Evolutionary conservation across 2,329 filamentous ascomycete species (phyloP).

Genomic region (Coleophoma eucalyptorum): DNA sequence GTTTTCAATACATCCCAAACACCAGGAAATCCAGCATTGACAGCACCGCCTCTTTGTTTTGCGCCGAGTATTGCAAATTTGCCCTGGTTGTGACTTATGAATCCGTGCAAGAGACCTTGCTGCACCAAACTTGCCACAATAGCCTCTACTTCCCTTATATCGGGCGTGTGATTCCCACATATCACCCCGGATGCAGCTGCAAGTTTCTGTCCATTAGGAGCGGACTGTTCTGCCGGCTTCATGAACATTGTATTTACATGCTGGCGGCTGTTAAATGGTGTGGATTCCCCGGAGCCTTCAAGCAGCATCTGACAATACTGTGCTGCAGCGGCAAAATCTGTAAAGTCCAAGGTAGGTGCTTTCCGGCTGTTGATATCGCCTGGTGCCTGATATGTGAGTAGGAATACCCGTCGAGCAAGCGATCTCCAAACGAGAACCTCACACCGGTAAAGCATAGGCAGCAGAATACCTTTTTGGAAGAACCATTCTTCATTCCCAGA

Average conservation of each 20-base stretch:
- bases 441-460: conserved; percentile 72
- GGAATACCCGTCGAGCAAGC: conserved; percentile 72
- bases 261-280: not conserved
- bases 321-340: conserved; percentile 62
- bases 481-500: conserved; percentile 66
- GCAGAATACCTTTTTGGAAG: conserved; percentile 68
- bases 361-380: conserved; percentile 50
- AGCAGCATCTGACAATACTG: conserved; percentile 61
- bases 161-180: conserved; percentile 59
- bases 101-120: conserved; percentile 79
- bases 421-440: conserved; percentile 83
- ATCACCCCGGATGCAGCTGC: conserved; percentile 56
- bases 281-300: conserved; percentile 47
- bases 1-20: conserved; percentile 66
- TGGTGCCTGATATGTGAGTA: conserved; percentile 72
- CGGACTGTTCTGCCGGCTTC: conserved; percentile 21
- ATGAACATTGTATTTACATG: conserved; percentile 30
- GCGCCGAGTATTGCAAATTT: conserved; percentile 82
- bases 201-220: conserved; percentile 44
- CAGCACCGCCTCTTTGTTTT: conserved; percentile 58
- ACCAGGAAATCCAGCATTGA: conserved; percentile 71
- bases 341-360: conserved; percentile 72
- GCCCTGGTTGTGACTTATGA: conserved; percentile 71
- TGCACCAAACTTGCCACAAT: conserved; percentile 73
- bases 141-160: conserved; percentile 68